Conservation (phyloP, 2,329 filamentous ascomycete species). For the Aspergillus hiratsukae region DNA sequence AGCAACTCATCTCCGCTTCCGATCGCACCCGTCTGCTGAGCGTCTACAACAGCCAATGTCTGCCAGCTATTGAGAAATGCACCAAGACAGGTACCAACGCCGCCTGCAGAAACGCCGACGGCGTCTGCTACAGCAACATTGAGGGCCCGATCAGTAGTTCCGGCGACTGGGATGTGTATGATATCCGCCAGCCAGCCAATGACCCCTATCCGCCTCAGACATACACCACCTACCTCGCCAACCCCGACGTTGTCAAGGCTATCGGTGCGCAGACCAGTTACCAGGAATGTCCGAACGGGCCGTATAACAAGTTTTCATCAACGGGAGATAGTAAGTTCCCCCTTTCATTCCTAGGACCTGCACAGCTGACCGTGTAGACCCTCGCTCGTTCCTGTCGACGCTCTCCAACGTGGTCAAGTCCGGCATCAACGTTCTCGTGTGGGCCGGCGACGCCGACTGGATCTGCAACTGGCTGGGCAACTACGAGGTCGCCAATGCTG, state of each 20-base stretch:
- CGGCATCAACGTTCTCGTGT: slow-evolving; percentile 49
- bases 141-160: slow-evolving; percentile 29
- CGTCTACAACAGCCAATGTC: slow-evolving; percentile 33
- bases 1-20: slow-evolving; percentile 35
- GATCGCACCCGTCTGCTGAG: slow-evolving; percentile 28
- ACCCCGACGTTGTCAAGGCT: slow-evolving; percentile 32
- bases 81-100: slow-evolving; percentile 23
- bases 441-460: slow-evolving; percentile 56
- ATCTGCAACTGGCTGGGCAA: slow-evolving; percentile 58
- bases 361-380: slow-evolving; percentile 22
- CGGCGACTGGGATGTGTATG: slow-evolving; percentile 40
- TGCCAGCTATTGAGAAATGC: slow-evolving; percentile 39
- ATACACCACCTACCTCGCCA: slow-evolving; percentile 41
- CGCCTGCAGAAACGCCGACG: slow-evolving; percentile 31
- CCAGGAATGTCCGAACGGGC: slow-evolving; percentile 37
- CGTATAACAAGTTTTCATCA: slow-evolving; percentile 34
- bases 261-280: slow-evolving; percentile 46
- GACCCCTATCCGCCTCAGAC: slow-evolving; percentile 39
- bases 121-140: slow-evolving; percentile 34
- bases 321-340: slow-evolving; percentile 39
- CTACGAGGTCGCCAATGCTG: slow-evolving; percentile 43
- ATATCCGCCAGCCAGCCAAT: slow-evolving; percentile 39
- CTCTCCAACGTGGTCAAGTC: slow-evolving; percentile 46
- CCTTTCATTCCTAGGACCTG: not conserved
- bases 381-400: slow-evolving; percentile 43